Percentiles rank a stretch among this genome's conserved stretches.
Conservation (phyloP, 2,329 filamentous ascomycete species). For the Venturia asperata region DNA sequence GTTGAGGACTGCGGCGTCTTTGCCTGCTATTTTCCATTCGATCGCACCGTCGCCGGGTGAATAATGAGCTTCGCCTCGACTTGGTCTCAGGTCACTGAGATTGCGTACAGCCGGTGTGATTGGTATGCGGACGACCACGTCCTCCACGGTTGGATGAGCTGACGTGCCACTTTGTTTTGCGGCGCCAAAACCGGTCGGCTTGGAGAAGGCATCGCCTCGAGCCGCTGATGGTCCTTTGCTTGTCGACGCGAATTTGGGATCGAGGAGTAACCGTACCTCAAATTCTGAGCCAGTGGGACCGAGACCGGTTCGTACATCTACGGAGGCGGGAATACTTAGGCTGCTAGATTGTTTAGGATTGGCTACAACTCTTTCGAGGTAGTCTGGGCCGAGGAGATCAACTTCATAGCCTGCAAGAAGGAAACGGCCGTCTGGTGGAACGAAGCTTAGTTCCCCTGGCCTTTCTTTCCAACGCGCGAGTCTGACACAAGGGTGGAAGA, state of each 20-base stretch:
- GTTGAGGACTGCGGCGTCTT: conserved; percentile 55
- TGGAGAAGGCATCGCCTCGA: conserved; percentile 19
- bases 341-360: conserved; percentile 24
- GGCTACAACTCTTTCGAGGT: conserved; percentile 25
- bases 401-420: conserved; percentile 92
- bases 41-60: conserved; percentile 63
- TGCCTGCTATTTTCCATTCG: conserved; percentile 76
- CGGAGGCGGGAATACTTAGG: conserved; percentile 71
- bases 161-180: conserved; percentile 25
- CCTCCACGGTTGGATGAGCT: conserved; percentile 52
- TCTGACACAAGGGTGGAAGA: conserved; percentile 93
- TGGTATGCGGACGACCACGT: conserved; percentile 70
- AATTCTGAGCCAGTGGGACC: conserved; percentile 75
- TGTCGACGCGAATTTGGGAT: conserved; percentile 37
- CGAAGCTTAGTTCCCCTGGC: conserved; percentile 88
- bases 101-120: conserved; percentile 74
- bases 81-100: conserved; percentile 72
- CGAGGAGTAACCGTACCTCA: conserved; percentile 69
- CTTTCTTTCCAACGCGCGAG: conserved; percentile 82
- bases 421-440: conserved; percentile 91
- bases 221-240: conserved; percentile 19
- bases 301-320: conserved; percentile 75
- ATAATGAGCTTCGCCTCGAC: conserved; percentile 76
- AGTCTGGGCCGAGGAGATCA: conserved; percentile 70
- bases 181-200: conserved; percentile 16